Evolutionary conservation across 257 asterid species (phyloP).

Genomic region (Oldenlandia corymbosa): DNA sequence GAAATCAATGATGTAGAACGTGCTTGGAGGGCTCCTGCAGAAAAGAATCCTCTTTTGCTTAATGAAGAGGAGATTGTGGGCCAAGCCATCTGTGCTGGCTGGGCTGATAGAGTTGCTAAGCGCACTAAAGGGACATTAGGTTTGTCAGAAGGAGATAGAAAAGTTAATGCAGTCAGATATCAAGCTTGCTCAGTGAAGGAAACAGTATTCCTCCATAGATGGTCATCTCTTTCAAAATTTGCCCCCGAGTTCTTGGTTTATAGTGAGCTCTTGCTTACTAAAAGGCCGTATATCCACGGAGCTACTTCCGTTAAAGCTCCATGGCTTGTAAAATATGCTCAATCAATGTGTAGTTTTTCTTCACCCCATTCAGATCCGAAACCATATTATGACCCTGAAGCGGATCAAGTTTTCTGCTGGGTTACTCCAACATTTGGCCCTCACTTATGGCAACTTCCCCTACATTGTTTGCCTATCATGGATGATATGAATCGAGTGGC

Average conservation of each 20-base stretch:
- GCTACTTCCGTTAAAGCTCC: slow-evolving; percentile 60
- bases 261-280: slow-evolving; percentile 57
- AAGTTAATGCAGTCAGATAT: slow-evolving; percentile 49
- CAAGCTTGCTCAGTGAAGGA: slow-evolving; percentile 71
- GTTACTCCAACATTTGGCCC: slow-evolving; percentile 72
- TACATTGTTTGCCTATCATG: slow-evolving; percentile 48
- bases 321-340: slow-evolving; percentile 73
- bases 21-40: slow-evolving; percentile 53
- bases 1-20: slow-evolving; percentile 51
- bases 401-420: slow-evolving; percentile 64
- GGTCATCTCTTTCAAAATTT: slow-evolving; percentile 59
- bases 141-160: slow-evolving; percentile 48
- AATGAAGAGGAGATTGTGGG: slow-evolving; percentile 79
- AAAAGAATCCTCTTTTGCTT: slow-evolving; percentile 53
- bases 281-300: slow-evolving; percentile 80
- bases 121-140: slow-evolving; percentile 41
- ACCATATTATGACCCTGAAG: slow-evolving; percentile 51
- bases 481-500: slow-evolving; percentile 41
- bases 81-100: slow-evolving; percentile 84
- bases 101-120: slow-evolving; percentile 88
- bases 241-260: slow-evolving; percentile 83
- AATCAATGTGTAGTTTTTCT: slow-evolving; percentile 59
- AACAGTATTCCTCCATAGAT: slow-evolving; percentile 63
- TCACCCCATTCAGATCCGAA: slow-evolving; percentile 69
- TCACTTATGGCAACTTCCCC: slow-evolving; percentile 71